Evolutionary conservation across 2,329 filamentous ascomycete genomes (phyloP), one percentile per base, ranked within the genome.

Genomic region (Trichoderma aggressivum): DNA sequence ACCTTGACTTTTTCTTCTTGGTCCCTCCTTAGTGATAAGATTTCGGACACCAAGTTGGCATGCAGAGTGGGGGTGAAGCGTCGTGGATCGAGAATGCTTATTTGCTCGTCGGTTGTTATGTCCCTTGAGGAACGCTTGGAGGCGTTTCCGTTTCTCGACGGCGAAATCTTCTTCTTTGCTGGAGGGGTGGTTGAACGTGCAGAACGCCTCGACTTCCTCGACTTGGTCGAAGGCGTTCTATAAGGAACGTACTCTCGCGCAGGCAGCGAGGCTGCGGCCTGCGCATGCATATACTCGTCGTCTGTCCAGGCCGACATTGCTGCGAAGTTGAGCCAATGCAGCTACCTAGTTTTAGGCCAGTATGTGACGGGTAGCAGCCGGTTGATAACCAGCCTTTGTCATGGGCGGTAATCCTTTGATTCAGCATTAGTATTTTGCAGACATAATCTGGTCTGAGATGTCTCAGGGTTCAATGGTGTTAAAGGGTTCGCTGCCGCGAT

Each of bases 61-160:
- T 98, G 96, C 12, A 99, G 84, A 0, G 94, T 98, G 1, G 96
- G 96, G 0, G 96, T 99, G 78, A 99, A 98, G 47, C 96, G 89
- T 70, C 95, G 90, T 3, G 96, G 94, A 78, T 99, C 96, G 34
- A 98, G 85, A 26, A 94, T 90, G 75, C 88, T 87, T 71, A 94
- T 89, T 58, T 84, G 88, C 73, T 95, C 92, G 74, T 95, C 90
- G 69, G 83, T 87, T 26, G 84, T 82, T 28, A 88, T 81, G 78
- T 93, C 90, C 71, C 86, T 84, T 16, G 87, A 87, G 24, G 85
- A 82, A 75, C 88, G 81, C 74, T 88, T 88, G 10, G 81, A 82
- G 26, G 78, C 80, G 53, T 78, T 81, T 7, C 81, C 76, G 61
- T 85, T 74, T 14, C 84, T 84, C 5, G 86, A 83, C 6, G 91